Percentiles rank a stretch among this genome's conserved stretches.
Evolutionary conservation across 441 rosid genomes (phyloP).

Genomic region (Biscutella laevigata): DNA sequence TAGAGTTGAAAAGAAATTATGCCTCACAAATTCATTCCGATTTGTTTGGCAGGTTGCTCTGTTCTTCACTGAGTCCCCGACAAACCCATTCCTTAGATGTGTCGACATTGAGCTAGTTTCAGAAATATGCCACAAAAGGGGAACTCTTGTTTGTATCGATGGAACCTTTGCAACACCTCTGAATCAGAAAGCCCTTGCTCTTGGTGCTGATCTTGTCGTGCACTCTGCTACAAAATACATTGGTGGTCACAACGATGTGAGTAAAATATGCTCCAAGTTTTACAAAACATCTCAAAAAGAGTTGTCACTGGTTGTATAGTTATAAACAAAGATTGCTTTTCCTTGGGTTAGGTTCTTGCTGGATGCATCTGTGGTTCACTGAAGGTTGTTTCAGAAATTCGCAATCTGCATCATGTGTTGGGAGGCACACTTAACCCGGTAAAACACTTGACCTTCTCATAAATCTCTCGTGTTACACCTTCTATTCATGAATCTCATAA

Average conservation of each 20-base stretch:
- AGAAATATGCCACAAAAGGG: constrained; percentile 74
- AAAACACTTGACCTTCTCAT: constrained; percentile 18
- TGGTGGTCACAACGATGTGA: constrained; percentile 96
- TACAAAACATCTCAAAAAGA: neutral
- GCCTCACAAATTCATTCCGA: neutral
- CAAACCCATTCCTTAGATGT: constrained; percentile 92
- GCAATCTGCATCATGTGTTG: constrained; percentile 81
- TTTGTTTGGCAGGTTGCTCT: constrained; percentile 61
- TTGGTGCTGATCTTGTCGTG: constrained; percentile 91
- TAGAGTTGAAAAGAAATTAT: neutral
- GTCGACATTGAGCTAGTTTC: constrained; percentile 88
- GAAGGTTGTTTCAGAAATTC: constrained; percentile 60
- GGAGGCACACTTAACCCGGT: constrained; percentile 95
- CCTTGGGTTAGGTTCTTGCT: constrained; percentile 63
- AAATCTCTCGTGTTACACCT: neutral
- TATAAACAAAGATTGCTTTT: neutral
- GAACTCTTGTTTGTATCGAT: constrained; percentile 88
- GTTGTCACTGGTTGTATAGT: neutral
- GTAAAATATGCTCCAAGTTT: constrained; percentile 21
- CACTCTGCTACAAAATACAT: constrained; percentile 93
- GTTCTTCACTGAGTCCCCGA: constrained; percentile 91
- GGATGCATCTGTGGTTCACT: constrained; percentile 82
- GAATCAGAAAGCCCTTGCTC: constrained; percentile 87
- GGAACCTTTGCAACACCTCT: constrained; percentile 98
- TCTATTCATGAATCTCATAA: constrained; percentile 4